phyloP scores from a whole-genome alignment of 1,139 yeast genomes.

The Lizanozyma gosingica region DNA sequence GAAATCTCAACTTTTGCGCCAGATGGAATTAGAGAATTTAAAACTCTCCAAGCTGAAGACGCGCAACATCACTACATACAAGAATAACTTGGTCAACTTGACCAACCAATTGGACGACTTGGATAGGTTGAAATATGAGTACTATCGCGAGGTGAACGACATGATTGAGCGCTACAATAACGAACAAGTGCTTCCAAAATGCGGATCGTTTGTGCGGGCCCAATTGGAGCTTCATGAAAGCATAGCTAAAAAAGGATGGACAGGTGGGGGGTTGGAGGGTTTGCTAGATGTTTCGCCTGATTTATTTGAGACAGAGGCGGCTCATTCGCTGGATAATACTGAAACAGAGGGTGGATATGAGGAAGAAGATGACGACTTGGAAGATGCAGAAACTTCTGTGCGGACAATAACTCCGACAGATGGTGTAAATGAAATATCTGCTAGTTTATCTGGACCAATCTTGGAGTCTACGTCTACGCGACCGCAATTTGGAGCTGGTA shows the following conservation, averaged over 20 bases:
- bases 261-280: constrained; percentile 77
- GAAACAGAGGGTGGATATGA: constrained; percentile 13
- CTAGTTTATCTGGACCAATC: neutral
- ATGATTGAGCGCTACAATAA: constrained; percentile 37
- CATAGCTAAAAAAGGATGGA: constrained; percentile 78
- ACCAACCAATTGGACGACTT: constrained; percentile 73
- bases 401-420: no score
- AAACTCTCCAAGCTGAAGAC: constrained; percentile 47
- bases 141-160: constrained; percentile 53
- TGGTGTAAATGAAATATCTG: neutral
- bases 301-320: constrained; percentile 24
- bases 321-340: constrained; percentile 8
- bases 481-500: neutral
- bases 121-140: constrained; percentile 66
- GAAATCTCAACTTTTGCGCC: constrained; percentile 41
- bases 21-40: constrained; percentile 48
- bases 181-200: constrained; percentile 39
- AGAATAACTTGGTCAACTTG: constrained; percentile 54
- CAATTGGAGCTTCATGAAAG: constrained; percentile 77
- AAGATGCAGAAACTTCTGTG: neutral
- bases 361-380: constrained; percentile 5
- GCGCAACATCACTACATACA: constrained; percentile 54
- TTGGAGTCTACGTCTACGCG: neutral
- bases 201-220: constrained; percentile 65
- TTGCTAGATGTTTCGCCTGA: constrained; percentile 48